Evolutionary conservation across 257 asterid genomes (phyloP).

Genomic region (Schizonepeta tenuifolia): DNA sequence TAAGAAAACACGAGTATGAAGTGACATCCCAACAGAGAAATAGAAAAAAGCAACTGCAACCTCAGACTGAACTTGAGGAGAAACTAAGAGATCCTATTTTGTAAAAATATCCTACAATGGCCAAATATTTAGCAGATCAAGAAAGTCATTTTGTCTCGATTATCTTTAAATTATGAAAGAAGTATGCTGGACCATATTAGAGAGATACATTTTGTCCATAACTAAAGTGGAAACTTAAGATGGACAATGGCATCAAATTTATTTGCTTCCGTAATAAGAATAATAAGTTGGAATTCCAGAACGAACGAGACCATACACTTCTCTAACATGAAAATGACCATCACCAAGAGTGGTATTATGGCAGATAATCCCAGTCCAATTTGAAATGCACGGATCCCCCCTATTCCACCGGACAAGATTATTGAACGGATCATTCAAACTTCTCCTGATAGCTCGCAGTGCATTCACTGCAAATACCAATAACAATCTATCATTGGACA

Average conservation of each 20-base stretch:
- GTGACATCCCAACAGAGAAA: background rate
- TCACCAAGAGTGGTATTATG: slow-evolving; percentile 60
- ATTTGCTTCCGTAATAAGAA: slow-evolving; percentile 7
- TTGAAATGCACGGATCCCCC: slow-evolving; percentile 90
- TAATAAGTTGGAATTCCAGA: slow-evolving; percentile 5
- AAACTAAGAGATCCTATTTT: background rate
- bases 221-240: background rate
- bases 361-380: slow-evolving; percentile 82
- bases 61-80: background rate
- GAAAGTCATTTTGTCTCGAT: background rate
- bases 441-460: slow-evolving; percentile 55
- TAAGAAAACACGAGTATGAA: background rate
- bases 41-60: background rate
- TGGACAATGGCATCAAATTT: background rate
- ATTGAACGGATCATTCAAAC: slow-evolving; percentile 63
- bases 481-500: slow-evolving; percentile 14
- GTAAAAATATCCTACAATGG: background rate
- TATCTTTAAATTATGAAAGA: background rate
- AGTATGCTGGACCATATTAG: background rate
- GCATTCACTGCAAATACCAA: slow-evolving; percentile 68
- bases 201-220: background rate
- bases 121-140: background rate
- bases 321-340: slow-evolving; percentile 70
- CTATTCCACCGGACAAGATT: slow-evolving; percentile 67
- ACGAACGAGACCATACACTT: slow-evolving; percentile 62